Evolutionary conservation across 257 asterid species (phyloP).

Genomic region (Apocynum venetum): DNA sequence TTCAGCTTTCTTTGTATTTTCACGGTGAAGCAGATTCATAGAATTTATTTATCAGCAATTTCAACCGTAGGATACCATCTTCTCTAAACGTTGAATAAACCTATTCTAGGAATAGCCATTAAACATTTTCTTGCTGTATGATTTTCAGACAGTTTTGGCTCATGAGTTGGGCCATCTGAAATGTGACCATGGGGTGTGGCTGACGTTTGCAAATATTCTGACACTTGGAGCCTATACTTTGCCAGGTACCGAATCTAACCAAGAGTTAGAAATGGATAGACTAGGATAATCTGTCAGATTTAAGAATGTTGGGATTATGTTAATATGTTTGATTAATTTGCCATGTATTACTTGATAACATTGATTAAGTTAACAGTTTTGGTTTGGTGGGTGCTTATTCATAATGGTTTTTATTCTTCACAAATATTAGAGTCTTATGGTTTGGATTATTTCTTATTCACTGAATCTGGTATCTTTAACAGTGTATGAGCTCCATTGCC

Average conservation of each 20-base stretch:
- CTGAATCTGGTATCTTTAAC: not conserved
- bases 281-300: not conserved
- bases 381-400: not conserved
- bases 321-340: not conserved
- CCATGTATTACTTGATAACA: not conserved
- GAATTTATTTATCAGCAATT: not conserved
- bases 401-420: not conserved
- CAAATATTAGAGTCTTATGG: not conserved
- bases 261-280: not conserved
- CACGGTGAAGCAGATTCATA: not conserved
- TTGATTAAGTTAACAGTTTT: not conserved
- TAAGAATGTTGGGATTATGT: not conserved
- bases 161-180: slow-evolving; percentile 93
- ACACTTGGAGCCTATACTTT: slow-evolving; percentile 83
- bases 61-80: slow-evolving; percentile 1
- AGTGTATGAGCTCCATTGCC: not conserved
- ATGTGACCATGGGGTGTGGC: slow-evolving; percentile 97
- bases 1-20: not conserved
- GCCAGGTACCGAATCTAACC: slow-evolving; percentile 48
- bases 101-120: not conserved
- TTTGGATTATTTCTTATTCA: not conserved
- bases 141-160: slow-evolving; percentile 85
- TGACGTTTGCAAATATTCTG: slow-evolving; percentile 81
- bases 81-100: not conserved
- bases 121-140: slow-evolving; percentile 6